These are phyloP conservation scores for Leishmania amazonensis DNA, from an alignment of 208 protist genomes.

Conservation along the genomic window DNA sequence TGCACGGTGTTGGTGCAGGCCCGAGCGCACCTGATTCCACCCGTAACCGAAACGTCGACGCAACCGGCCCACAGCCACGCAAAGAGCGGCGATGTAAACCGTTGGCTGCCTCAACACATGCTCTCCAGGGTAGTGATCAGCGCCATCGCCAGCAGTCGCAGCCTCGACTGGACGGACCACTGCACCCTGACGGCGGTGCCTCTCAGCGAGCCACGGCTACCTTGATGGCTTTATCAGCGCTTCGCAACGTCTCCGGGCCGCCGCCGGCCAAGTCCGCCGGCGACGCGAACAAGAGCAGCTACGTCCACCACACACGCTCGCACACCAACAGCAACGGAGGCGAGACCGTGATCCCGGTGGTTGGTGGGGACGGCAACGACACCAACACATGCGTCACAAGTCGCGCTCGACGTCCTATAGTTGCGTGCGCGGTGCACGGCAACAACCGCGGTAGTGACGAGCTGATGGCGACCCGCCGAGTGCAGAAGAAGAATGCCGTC, in stretches of 20 bases:
- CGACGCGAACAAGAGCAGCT: constrained; percentile 5
- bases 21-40: background rate
- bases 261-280: background rate
- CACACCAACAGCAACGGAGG: background rate
- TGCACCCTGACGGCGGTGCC: constrained; percentile 1
- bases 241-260: constrained; percentile 16
- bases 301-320: background rate
- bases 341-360: background rate
- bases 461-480: background rate
- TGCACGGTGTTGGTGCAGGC: background rate
- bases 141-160: background rate
- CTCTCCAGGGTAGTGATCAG: background rate
- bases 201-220: constrained; percentile 24
- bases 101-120: background rate
- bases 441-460: background rate
- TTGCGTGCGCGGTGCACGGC: constrained; percentile 18
- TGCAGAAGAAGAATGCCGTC: constrained; percentile 5
- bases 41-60: constrained; percentile 6
- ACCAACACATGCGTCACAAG: background rate
- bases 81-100: constrained; percentile 36
- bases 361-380: background rate
- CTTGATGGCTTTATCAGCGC: constrained; percentile 21
- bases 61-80: constrained; percentile 14
- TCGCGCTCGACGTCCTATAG: constrained; percentile 20
- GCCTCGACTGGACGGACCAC: background rate